phyloP scores from a whole-genome alignment of 352 stramenopile genomes.

The Hyaloperonospora arabidopsidis region DNA sequence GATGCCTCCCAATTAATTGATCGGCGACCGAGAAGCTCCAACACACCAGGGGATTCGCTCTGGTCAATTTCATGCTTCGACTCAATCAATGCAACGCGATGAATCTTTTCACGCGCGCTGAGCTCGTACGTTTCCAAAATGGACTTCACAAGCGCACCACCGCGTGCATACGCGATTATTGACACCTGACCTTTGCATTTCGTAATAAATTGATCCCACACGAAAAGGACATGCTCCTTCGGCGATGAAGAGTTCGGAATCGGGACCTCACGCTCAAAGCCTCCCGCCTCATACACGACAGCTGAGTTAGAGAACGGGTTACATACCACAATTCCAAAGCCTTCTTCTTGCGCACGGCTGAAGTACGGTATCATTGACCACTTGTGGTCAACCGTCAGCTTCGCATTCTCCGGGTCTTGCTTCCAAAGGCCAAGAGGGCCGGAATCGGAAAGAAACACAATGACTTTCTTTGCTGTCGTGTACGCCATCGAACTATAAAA shows the following conservation, averaged over 20 bases:
- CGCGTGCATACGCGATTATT: slow-evolving; percentile 75
- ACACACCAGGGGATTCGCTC: slow-evolving; percentile 63
- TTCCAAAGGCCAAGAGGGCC: slow-evolving; percentile 78
- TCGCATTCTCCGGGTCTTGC: slow-evolving; percentile 56
- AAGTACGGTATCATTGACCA: slow-evolving; percentile 86
- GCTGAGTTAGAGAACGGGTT: slow-evolving; percentile 85
- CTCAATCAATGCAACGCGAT: slow-evolving; percentile 79
- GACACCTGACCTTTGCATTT: slow-evolving; percentile 83
- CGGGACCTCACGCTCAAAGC: slow-evolving; percentile 78
- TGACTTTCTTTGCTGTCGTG: slow-evolving; percentile 75
- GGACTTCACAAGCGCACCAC: slow-evolving; percentile 75
- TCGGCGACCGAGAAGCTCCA: slow-evolving; percentile 74
- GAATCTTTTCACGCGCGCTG: slow-evolving; percentile 66
- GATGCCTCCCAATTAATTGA: slow-evolving; percentile 86
- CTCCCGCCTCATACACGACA: slow-evolving; percentile 83
- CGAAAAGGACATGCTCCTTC: slow-evolving; percentile 81
- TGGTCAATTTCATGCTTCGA: slow-evolving; percentile 85
- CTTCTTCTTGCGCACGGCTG: slow-evolving; percentile 76
- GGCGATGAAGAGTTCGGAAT: slow-evolving; percentile 79
- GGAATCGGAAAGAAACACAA: slow-evolving; percentile 82
- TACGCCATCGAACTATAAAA: slow-evolving; percentile 87
- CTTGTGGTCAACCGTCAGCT: slow-evolving; percentile 67
- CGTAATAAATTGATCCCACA: slow-evolving; percentile 78
- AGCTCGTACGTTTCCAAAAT: slow-evolving; percentile 75
- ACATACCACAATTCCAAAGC: slow-evolving; percentile 79